A percentile compares a stretch with the other conserved stretches of the same genome.
Evolutionary conservation across 1,284 basidiomycete species (phyloP).

Genomic region (Ceratobasidium sp.): DNA sequence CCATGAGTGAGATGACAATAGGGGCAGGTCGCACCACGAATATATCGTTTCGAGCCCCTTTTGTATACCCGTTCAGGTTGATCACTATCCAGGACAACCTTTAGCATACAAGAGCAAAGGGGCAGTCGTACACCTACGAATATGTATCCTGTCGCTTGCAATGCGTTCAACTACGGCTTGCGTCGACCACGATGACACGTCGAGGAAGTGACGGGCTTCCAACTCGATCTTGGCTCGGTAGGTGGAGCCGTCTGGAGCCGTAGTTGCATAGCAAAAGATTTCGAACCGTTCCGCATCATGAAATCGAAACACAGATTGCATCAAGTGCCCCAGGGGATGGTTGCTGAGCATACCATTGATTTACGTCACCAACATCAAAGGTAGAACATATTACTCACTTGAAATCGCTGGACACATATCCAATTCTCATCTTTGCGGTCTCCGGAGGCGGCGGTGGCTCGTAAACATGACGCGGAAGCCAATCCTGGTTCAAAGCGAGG

Average conservation of each 20-base stretch:
- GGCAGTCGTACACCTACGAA: constrained; percentile 57
- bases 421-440: constrained; percentile 63
- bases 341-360: constrained; percentile 57
- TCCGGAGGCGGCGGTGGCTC: constrained; percentile 66
- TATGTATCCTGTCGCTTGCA: constrained; percentile 66
- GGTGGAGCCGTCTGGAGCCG: constrained; percentile 65
- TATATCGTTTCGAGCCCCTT: constrained; percentile 72
- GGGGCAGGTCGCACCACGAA: constrained; percentile 71
- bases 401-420: constrained; percentile 72
- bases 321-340: constrained; percentile 72
- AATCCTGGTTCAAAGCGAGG: constrained; percentile 63
- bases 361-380: constrained; percentile 11
- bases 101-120: constrained; percentile 45
- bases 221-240: constrained; percentile 67
- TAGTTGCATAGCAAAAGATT: constrained; percentile 69
- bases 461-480: constrained; percentile 65
- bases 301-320: constrained; percentile 70
- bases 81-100: constrained; percentile 57
- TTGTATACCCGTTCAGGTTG: constrained; percentile 74
- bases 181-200: constrained; percentile 65
- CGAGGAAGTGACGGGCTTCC: constrained; percentile 63
- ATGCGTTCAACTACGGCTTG: constrained; percentile 63
- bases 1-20: constrained; percentile 71
- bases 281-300: constrained; percentile 65
- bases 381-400: constrained; percentile 56